Evolutionary conservation across 164 flowering plant species (phyloP), one percentile per base, ranked within the genome.

Genomic region (Liquidambar formosana): DNA sequence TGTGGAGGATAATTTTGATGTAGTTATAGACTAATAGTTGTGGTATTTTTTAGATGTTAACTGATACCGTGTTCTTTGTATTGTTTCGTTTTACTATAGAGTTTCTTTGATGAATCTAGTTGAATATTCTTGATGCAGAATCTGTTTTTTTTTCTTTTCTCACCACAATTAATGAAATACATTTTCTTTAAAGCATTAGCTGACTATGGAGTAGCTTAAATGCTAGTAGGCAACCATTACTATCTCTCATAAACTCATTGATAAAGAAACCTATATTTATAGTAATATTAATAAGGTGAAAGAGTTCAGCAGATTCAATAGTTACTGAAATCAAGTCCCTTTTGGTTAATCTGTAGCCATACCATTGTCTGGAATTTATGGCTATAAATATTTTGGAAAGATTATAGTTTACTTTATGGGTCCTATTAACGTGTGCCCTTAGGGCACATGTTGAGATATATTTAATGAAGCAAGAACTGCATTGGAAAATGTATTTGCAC

Each of bases 1-100:
- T n/a, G 43, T 47, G 19, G 41, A 51, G 23, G 41, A 28, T 49
- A 28, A 26, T 71, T 10, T n/a, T 51, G 52, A n/a, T 64, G 62
- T 51, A 8, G 57, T 48, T 49, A 4, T 61, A 28, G 16, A n/a
- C 10, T 46, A 16, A 63, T 26, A 58, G 26, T 21, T 56, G 41
- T 45, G 44, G 12, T 58, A 58, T 21, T 43, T 64, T 21, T 11
- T 8, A 10, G 33, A 26, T 15, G 10, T 12, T 58, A n/a, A 65
- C 10, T 15, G 13, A 22, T 26, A 26, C 13, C 33, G 4, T n/a
- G 45, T 10, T 21, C 63, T 59, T 59, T 27, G 9, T 19, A 12
- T 54, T 54, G 23, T 54, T 54, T 54, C 25, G 21, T 54, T 11
- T 21, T 54, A 54, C 4, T 23, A 26, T 54, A 14, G 8, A 21